These are phyloP conservation scores for Coniochaeta prunicola DNA, from an alignment of 2,329 filamentous ascomycete genomes.

Conservation along the genomic window DNA sequence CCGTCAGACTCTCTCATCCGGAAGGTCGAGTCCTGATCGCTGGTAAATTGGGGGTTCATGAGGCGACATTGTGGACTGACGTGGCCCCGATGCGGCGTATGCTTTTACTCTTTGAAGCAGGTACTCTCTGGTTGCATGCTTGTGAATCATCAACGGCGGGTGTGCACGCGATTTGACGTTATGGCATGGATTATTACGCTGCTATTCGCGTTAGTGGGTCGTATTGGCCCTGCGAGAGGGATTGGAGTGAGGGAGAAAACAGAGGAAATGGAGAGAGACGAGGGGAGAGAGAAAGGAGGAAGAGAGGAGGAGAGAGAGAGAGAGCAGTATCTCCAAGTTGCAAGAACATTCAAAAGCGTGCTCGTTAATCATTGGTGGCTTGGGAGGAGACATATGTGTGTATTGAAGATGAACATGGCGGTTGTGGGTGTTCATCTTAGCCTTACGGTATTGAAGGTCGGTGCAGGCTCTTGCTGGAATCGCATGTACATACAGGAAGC, in stretches of 20 bases:
- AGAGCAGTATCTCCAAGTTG: background rate
- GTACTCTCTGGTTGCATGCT: background rate
- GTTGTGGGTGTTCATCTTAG: background rate
- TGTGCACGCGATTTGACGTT: background rate
- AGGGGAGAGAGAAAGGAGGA: no score
- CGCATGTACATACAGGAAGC: background rate
- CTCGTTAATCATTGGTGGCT: no score
- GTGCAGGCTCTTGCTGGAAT: background rate
- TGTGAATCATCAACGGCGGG: background rate
- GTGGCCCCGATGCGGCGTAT: background rate
- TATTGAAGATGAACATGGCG: no score
- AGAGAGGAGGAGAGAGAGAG: no score
- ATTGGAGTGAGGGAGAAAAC: no score
- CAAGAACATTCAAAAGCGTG: background rate
- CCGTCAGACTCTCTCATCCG: conserved; percentile 55
- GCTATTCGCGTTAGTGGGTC: no score
- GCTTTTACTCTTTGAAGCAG: background rate
- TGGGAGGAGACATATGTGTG: background rate
- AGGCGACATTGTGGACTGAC: background rate
- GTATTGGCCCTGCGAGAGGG: no score
- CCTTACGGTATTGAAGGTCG: no score
- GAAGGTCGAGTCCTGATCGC: conserved; percentile 32
- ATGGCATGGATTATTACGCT: no score
- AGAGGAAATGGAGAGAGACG: no score
- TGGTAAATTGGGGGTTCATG: background rate